Conservation (phyloP, 208 protist species). For the Wallacemonas rigidus region DNA sequence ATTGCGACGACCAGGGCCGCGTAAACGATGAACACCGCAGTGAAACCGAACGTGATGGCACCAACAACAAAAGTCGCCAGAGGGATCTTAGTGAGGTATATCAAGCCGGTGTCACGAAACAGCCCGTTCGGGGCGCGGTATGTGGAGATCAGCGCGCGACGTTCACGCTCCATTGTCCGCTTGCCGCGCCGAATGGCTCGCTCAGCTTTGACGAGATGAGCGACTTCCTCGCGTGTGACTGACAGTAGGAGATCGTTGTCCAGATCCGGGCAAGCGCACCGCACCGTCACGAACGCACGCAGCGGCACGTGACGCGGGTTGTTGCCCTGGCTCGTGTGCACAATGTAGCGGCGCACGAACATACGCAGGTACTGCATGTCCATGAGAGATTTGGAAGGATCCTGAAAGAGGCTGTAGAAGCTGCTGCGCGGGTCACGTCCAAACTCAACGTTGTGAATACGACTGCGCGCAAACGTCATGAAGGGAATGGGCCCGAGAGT, state of each 20-base stretch:
- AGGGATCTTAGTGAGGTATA: conserved; percentile 20
- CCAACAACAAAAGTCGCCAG: conserved; percentile 7
- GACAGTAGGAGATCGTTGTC: conserved; percentile 58
- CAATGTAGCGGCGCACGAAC: conserved; percentile 81
- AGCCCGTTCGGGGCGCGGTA: conserved; percentile 27
- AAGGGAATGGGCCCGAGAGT: conserved; percentile 72
- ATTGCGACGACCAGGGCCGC: conserved; percentile 9
- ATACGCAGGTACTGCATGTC: conserved; percentile 88
- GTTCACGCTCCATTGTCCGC: conserved; percentile 27
- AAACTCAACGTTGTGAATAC: conserved; percentile 79
- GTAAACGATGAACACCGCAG: conserved; percentile 8
- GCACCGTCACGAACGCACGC: conserved; percentile 60
- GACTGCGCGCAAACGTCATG: conserved; percentile 68
- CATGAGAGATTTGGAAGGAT: conserved; percentile 48
- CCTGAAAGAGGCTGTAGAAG: conserved; percentile 69
- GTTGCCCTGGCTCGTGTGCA: conserved; percentile 76
- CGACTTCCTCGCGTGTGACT: conserved; percentile 64
- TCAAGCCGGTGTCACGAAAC: conserved; percentile 10
- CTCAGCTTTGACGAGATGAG: conserved; percentile 62
- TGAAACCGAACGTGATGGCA: neutral
- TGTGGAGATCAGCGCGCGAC: conserved; percentile 29
- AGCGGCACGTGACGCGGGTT: conserved; percentile 66
- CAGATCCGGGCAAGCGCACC: conserved; percentile 54
- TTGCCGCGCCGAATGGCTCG: conserved; percentile 44
- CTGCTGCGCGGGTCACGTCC: conserved; percentile 45